Evolutionary conservation across 2,329 filamentous ascomycete genomes (phyloP), one percentile per base, ranked within the genome.

Genomic region (Tolypocladium tundrense): DNA sequence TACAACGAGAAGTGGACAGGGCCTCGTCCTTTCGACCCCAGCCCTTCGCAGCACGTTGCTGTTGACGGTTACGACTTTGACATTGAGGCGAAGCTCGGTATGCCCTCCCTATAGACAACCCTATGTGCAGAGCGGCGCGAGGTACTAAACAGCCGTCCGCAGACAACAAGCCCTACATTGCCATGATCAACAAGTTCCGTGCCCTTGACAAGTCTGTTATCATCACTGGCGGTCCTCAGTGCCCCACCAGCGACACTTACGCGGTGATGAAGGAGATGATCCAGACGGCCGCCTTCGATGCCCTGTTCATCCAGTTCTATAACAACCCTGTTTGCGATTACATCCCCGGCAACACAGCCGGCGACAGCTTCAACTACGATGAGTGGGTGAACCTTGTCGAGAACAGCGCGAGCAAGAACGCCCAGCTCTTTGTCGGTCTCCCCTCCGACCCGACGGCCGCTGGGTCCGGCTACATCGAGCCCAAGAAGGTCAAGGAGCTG

Each of bases 241-340:
- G 78, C 64, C 71, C 72, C 27, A 67, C 67, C 37, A 54, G 58
- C 10, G 33, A 62, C 5, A 10, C 52, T 1, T 68, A 62, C 53
- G 71, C 70, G 55, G 63, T 69, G 56, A 68, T 75, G 66, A 66
- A 69, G 56, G 66, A 69, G 7, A 65, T 77, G 61, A 73, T 79
- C 43, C 67, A 72, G 13, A 64, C 72, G 56, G 69, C 72, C 48
- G 65, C 71, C 51, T 75, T 80, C 60, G 73, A 76, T 33, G 69
- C 72, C 16, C 66, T 77, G 45, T 78, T 76, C 64, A 66, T 80
- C 55, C 77, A 79, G 67, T 80, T 79, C 66, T 79, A 78, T 69
- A 78, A 79, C 70, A 79, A 79, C 65, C 62, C 64, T 0, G 61
- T 54, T 24, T 78, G 75, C 63, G 70, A 74, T 51, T 66, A 69